A percentile compares a stretch with the other conserved stretches of the same genome.
Conservation (phyloP, 768 basidiomycete genomes). For the Boletus subcaerulescens region DNA sequence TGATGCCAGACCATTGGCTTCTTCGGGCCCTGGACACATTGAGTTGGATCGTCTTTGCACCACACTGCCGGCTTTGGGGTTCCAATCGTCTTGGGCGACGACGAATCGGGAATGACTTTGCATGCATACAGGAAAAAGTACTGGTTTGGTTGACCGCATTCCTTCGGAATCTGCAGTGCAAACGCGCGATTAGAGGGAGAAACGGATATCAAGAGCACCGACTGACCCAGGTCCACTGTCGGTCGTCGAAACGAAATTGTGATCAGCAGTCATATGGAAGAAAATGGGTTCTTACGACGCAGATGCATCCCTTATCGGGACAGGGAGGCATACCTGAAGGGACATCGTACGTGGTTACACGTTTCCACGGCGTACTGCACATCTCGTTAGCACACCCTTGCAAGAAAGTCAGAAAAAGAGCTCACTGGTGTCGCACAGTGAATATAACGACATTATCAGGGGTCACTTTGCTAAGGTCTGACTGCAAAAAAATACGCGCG, state of each 20-base stretch:
- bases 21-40: constrained; percentile 14
- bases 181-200: not conserved
- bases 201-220: not conserved
- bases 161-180: constrained; percentile 1
- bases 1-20: constrained; percentile 4
- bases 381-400: not conserved
- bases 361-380: constrained; percentile 14
- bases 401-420: not conserved
- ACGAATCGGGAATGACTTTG: not conserved
- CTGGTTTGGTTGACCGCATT: constrained; percentile 8
- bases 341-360: not conserved
- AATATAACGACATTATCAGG: constrained; percentile 1
- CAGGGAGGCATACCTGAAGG: constrained; percentile 6
- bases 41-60: constrained; percentile 1
- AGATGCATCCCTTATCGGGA: not conserved
- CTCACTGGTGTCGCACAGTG: not conserved
- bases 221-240: constrained; percentile 13
- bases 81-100: constrained; percentile 3
- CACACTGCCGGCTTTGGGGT: not conserved
- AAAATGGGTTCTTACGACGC: constrained; percentile 1
- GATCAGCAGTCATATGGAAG: not conserved
- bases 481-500: not conserved
- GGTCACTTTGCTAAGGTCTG: not conserved
- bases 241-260: not conserved
- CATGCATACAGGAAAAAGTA: not conserved